Evolutionary conservation across 1,284 basidiomycete genomes (phyloP).

Genomic region (Leccinum subrobustum): DNA sequence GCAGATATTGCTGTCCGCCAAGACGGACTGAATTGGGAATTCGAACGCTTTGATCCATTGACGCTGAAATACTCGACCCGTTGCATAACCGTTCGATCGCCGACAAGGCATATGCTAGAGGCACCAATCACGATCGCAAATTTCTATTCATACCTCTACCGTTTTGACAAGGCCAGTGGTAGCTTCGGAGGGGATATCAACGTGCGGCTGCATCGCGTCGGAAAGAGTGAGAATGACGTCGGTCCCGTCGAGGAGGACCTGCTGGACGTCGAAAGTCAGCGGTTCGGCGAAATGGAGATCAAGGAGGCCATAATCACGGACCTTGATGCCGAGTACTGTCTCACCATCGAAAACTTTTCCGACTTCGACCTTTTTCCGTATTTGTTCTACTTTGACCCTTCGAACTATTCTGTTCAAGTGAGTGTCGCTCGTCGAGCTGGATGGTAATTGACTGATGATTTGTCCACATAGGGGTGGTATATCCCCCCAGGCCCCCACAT

Average conservation of each 20-base stretch:
- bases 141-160: neutral
- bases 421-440: neutral
- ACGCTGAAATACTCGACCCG: neutral
- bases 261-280: neutral
- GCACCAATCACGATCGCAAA: neutral
- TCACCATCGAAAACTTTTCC: neutral
- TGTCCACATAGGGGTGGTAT: neutral
- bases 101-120: neutral
- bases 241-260: neutral
- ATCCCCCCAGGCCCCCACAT: neutral
- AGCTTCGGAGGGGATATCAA: neutral
- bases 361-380: neutral
- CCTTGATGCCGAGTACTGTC: neutral
- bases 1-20: neutral
- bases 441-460: neutral
- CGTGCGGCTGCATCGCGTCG: neutral
- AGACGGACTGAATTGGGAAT: neutral
- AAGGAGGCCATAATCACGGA: constrained; percentile 1
- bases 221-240: neutral
- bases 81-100: neutral
- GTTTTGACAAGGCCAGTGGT: neutral
- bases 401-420: constrained; percentile 1
- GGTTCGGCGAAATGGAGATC: neutral
- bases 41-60: neutral
- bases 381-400: constrained; percentile 3